These are phyloP conservation scores for Porogramme epimiltina DNA, from an alignment of 1,284 basidiomycete species.

Conservation along the genomic window DNA sequence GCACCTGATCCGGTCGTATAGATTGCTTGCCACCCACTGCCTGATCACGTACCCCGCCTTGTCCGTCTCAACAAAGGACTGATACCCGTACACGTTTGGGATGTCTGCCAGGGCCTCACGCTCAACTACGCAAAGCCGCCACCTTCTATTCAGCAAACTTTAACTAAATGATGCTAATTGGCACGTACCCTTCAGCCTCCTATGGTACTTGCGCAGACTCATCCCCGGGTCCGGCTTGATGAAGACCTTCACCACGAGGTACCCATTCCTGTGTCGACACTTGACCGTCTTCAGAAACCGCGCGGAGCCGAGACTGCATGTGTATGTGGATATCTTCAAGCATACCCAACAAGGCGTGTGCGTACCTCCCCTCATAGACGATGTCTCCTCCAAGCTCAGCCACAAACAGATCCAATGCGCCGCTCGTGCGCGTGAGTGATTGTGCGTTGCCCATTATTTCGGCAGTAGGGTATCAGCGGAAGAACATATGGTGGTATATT, in stretches of 20 bases:
- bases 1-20: slow-evolving; percentile 97
- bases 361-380: slow-evolving; percentile 88
- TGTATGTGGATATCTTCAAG: slow-evolving; percentile 3
- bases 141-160: slow-evolving; percentile 2
- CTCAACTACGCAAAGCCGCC: slow-evolving; percentile 72
- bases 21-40: slow-evolving; percentile 93
- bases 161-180: background rate
- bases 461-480: background rate
- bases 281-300: slow-evolving; percentile 94
- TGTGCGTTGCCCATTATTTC: slow-evolving; percentile 72
- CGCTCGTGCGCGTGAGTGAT: slow-evolving; percentile 68
- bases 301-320: slow-evolving; percentile 78
- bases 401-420: slow-evolving; percentile 88
- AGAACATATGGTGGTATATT: too few species aligned
- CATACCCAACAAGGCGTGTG: background rate
- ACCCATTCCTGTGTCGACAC: slow-evolving; percentile 72
- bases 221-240: slow-evolving; percentile 75
- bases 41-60: slow-evolving; percentile 94
- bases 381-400: slow-evolving; percentile 85
- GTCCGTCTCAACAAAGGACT: slow-evolving; percentile 92
- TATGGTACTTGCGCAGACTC: slow-evolving; percentile 62
- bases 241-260: slow-evolving; percentile 80
- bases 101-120: slow-evolving; percentile 85
- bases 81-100: slow-evolving; percentile 89
- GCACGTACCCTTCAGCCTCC: slow-evolving; percentile 62